phyloP scores from a whole-genome alignment of 2,329 filamentous ascomycete genomes.

The Pyrenophora graminea region DNA sequence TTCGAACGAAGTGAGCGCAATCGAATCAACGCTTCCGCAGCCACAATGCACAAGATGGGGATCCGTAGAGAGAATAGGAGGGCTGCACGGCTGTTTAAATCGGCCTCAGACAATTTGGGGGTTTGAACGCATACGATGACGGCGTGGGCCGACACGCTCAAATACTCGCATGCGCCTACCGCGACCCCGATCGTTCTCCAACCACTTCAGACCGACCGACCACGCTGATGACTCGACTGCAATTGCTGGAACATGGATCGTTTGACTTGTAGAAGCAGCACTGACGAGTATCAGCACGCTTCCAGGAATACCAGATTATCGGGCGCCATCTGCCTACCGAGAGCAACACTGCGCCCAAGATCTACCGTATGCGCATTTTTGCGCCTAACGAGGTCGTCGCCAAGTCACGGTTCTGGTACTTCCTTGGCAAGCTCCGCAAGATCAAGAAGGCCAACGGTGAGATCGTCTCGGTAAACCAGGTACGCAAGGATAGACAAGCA shows the following conservation, averaged over 20 bases:
- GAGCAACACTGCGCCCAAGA: conserved; percentile 93
- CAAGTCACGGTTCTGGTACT: conserved; percentile 99
- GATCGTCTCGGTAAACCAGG: conserved; percentile 96
- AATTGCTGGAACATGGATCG: conserved; percentile 33
- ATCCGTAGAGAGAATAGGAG: background rate
- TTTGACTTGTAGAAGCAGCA: conserved; percentile 15
- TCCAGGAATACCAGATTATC: conserved; percentile 99
- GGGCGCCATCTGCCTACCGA: conserved; percentile 98
- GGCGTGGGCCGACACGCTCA: background rate
- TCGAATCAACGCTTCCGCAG: conserved; percentile 6
- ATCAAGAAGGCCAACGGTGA: conserved; percentile 99
- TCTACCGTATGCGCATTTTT: conserved; percentile 99
- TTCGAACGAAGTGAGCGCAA: conserved; percentile 24
- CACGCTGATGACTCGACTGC: conserved; percentile 18
- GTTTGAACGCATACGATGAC: background rate
- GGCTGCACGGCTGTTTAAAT: background rate
- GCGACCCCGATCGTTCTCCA: background rate
- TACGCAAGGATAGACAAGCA: conserved; percentile 56
- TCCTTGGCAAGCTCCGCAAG: conserved; percentile 98
- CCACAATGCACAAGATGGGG: conserved; percentile 4
- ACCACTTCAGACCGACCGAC: background rate
- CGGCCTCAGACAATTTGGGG: background rate
- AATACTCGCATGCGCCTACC: conserved; percentile 3
- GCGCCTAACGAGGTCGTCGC: conserved; percentile 96
- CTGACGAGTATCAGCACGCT: conserved; percentile 74